Evolutionary conservation across 2,329 filamentous ascomycete species (phyloP).

Genomic region (Ophiocordyceps camponoti-floridani): DNA sequence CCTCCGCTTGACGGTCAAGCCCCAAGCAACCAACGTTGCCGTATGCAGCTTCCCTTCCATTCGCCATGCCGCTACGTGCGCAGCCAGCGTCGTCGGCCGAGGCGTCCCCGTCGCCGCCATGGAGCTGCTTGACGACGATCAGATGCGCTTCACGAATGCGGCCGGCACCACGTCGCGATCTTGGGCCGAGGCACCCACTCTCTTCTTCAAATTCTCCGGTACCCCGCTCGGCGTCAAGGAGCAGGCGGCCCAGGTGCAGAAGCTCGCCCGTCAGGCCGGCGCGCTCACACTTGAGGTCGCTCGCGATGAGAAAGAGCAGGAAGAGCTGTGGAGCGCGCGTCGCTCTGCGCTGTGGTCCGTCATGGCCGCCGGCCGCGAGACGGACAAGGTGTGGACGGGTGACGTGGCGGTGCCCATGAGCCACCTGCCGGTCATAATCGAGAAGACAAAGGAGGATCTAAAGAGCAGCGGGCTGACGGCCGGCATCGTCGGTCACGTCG

Average conservation of each 20-base stretch:
- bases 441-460: slow-evolving; percentile 41
- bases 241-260: slow-evolving; percentile 51
- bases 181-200: slow-evolving; percentile 57
- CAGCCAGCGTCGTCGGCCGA: slow-evolving; percentile 59
- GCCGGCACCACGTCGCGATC: slow-evolving; percentile 45
- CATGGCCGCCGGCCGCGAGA: slow-evolving; percentile 44
- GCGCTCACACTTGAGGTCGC: slow-evolving; percentile 66
- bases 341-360: slow-evolving; percentile 76
- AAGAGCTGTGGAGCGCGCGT: slow-evolving; percentile 65
- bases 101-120: slow-evolving; percentile 81
- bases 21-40: slow-evolving; percentile 64
- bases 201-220: slow-evolving; percentile 75
- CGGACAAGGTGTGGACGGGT: slow-evolving; percentile 68
- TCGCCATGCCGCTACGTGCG: slow-evolving; percentile 59
- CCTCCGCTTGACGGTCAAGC: slow-evolving; percentile 69
- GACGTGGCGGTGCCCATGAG: slow-evolving; percentile 75
- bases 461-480: slow-evolving; percentile 23
- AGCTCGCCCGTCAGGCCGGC: slow-evolving; percentile 40
- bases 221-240: slow-evolving; percentile 57
- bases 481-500: slow-evolving; percentile 52
- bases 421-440: slow-evolving; percentile 55
- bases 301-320: slow-evolving; percentile 46
- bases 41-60: slow-evolving; percentile 43
- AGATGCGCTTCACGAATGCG: slow-evolving; percentile 57
- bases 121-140: slow-evolving; percentile 80